phyloP scores from a whole-genome alignment of 1,284 basidiomycete species.

The Amylostereum areolatum region DNA sequence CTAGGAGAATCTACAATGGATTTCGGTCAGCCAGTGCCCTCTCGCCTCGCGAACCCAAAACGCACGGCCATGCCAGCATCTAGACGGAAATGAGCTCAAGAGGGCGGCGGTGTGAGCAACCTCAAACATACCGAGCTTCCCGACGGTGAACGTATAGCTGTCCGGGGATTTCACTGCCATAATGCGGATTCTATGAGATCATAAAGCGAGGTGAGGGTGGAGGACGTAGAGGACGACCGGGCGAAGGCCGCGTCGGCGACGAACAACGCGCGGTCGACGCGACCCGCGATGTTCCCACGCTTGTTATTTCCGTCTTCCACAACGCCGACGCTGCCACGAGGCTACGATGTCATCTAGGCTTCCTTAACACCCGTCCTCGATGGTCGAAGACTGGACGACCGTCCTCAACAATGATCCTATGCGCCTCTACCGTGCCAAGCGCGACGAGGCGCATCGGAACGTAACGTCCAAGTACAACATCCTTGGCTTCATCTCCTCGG shows the following conservation, averaged over 20 bases:
- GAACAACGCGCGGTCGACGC: too few species aligned
- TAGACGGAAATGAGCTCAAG: conserved; percentile 20
- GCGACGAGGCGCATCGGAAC: conserved; percentile 60
- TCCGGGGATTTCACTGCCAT: conserved; percentile 41
- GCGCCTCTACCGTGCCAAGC: conserved; percentile 77
- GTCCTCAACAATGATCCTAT: conserved; percentile 52
- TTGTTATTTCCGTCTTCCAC: too few species aligned
- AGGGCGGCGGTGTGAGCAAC: background rate
- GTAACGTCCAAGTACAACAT: conserved; percentile 86
- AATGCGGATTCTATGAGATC: too few species aligned
- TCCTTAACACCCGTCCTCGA: conserved; percentile 6
- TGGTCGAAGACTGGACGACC: conserved; percentile 30
- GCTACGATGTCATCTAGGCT: too few species aligned
- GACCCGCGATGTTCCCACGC: too few species aligned
- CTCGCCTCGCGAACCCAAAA: too few species aligned
- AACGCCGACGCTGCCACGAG: too few species aligned
- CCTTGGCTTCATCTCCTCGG: conserved; percentile 95
- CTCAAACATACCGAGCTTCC: conserved; percentile 53
- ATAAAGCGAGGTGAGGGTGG: too few species aligned
- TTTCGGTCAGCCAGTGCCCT: too few species aligned
- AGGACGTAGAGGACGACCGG: too few species aligned
- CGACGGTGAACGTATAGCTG: conserved; percentile 65
- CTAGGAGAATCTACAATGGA: conserved; percentile 70
- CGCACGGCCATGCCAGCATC: conserved; percentile 82
- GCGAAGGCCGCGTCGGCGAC: too few species aligned